Evolutionary conservation across 495 filamentous ascomycete genomes (phyloP).

Genomic region (Penicillium turbatum): DNA sequence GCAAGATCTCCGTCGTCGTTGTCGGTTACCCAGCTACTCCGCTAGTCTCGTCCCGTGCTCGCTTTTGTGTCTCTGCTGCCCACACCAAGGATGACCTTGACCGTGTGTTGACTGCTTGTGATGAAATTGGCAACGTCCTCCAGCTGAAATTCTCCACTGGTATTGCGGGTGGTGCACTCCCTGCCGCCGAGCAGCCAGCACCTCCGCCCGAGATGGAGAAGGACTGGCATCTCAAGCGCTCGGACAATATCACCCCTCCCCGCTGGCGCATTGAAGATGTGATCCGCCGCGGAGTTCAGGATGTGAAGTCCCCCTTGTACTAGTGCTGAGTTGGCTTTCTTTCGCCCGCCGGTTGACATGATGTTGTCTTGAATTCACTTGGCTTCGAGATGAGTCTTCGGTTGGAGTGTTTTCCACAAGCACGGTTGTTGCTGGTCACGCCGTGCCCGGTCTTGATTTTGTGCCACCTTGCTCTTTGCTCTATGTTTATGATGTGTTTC

Average conservation of each 20-base stretch:
- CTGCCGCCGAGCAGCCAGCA: constrained; percentile 62
- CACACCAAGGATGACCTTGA: constrained; percentile 99
- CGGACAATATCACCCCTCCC: constrained; percentile 57
- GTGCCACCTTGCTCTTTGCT: constrained; percentile 11
- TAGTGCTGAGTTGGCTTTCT: constrained; percentile 29
- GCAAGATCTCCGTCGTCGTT: constrained; percentile 97
- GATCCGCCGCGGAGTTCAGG: constrained; percentile 69
- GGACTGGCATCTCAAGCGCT: constrained; percentile 47
- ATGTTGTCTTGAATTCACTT: constrained; percentile 18
- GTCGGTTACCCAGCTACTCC: constrained; percentile 98
- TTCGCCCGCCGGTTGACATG: constrained; percentile 9
- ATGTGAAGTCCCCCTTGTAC: constrained; percentile 65
- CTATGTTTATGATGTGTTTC: constrained; percentile 11
- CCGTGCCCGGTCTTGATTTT: constrained; percentile 27
- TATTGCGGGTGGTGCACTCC: constrained; percentile 79
- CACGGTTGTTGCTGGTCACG: constrained; percentile 43
- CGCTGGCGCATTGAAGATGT: constrained; percentile 81
- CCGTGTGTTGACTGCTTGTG: constrained; percentile 81
- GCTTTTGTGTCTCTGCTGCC: constrained; percentile 92
- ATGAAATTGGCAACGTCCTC: constrained; percentile 85
- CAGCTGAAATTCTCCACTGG: constrained; percentile 96
- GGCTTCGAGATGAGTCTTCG: constrained; percentile 13
- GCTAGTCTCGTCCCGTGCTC: constrained; percentile 84
- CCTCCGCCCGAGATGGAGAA: constrained; percentile 69
- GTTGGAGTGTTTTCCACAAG: constrained; percentile 18